Evolutionary conservation across 2,329 filamentous ascomycete species (phyloP).

Genomic region (Clonostachys byssicola): DNA sequence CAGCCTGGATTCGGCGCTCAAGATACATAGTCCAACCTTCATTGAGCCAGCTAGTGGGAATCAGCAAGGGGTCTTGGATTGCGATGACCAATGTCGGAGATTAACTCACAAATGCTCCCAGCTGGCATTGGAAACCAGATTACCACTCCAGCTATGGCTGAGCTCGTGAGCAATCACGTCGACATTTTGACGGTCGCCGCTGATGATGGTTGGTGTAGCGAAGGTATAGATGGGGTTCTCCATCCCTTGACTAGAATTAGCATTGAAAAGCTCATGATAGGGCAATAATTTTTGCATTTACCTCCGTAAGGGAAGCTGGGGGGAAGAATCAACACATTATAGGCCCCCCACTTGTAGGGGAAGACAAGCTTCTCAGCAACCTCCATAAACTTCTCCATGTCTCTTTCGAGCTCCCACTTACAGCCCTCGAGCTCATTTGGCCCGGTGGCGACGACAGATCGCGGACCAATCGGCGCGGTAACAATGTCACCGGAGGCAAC

Average conservation of each 20-base stretch:
- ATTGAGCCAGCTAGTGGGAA: constrained; percentile 53
- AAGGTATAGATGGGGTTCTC: constrained; percentile 95
- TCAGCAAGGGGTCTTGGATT: constrained; percentile 1
- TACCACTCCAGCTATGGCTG: constrained; percentile 80
- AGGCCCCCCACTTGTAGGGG: constrained; percentile 90
- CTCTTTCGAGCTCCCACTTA: constrained; percentile 86
- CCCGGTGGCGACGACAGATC: constrained; percentile 80
- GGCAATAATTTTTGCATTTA: constrained; percentile 21
- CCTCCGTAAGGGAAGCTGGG: constrained; percentile 88
- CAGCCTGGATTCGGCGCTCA: constrained; percentile 77
- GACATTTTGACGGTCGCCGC: constrained; percentile 84
- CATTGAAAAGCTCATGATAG: neutral
- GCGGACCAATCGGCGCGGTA: constrained; percentile 79
- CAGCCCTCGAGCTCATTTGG: constrained; percentile 81
- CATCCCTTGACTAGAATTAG: constrained; percentile 50
- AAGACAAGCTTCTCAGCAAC: constrained; percentile 79
- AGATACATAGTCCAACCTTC: constrained; percentile 94
- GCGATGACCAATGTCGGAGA: constrained; percentile 1
- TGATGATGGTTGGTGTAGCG: constrained; percentile 91
- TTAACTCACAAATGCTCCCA: constrained; percentile 72
- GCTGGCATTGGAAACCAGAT: constrained; percentile 72
- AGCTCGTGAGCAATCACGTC: constrained; percentile 93
- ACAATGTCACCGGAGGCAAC: constrained; percentile 82
- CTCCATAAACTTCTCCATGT: constrained; percentile 89
- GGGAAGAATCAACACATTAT: constrained; percentile 88